Evolutionary conservation across 192 early-diverging fungal genomes (phyloP), one percentile per base, ranked within the genome.

Genomic region (Entomortierella parvispora): DNA sequence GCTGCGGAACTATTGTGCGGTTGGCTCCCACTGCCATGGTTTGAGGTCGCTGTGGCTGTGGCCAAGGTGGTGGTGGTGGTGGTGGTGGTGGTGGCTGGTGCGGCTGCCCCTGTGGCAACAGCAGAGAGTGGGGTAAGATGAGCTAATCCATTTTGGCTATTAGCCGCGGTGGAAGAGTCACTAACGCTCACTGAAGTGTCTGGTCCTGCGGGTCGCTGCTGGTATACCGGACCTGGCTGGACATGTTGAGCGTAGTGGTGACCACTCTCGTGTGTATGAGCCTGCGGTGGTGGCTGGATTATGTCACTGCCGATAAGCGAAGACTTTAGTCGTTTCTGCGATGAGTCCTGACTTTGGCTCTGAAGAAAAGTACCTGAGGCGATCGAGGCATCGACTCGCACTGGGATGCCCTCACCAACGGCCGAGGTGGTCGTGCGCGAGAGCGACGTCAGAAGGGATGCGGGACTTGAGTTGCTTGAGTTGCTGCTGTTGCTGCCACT

Each of bases 271-370:
- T 67, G 50, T 2, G 65, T 62, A 52, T 76, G 64, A 14, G 71
- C 64, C 18, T 22, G 59, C 32, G 71, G 71, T 25, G 71, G 65
- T 4, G 65, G 58, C 45, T 76, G 71, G 29, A 67, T 76, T 8
- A 68, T 18, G 33, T 76, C 65, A 26, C 47, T 37, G n/a, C 43
- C 34, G 14, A 50, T 57, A 9, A 71, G 31, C 10, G 69, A 63
- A 37, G 69, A 71, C 63, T 65, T 65, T 4, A 71, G 69, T 47
- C 69, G 53, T 33, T 57, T 56, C 29, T 71, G 59, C 20, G 68
- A 70, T 29, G 60, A 63, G 34, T 71, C 69, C 20, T 63, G 69
- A 28, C 33, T 29, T 20, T 71, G 69, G 49, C 60, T 62, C 7
- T 52, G 26, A 15, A 71, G 54, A 23, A 71, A 62, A 29, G 61